These are phyloP conservation scores for Auricularia cornea DNA, from an alignment of 768 basidiomycete species.

Conservation along the genomic window DNA sequence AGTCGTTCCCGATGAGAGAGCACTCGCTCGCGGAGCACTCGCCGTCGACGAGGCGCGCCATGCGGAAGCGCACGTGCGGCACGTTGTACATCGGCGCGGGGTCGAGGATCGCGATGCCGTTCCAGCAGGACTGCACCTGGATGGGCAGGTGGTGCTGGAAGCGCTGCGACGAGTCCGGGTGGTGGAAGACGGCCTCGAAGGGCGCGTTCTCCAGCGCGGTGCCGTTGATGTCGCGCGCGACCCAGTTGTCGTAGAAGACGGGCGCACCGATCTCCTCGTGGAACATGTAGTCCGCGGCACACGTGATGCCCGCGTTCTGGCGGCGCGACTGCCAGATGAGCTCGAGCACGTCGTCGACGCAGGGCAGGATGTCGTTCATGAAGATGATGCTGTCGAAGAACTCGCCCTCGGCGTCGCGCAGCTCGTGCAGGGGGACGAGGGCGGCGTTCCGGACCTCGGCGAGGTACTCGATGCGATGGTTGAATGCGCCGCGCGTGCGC, in stretches of 20 bases:
- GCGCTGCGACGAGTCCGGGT: conserved; percentile 60
- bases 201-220: conserved; percentile 97
- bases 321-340: conserved; percentile 89
- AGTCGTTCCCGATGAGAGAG: conserved; percentile 95
- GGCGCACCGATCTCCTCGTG: conserved; percentile 89
- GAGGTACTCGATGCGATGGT: conserved; percentile 99
- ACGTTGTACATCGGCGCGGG: conserved; percentile 91
- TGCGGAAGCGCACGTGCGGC: conserved; percentile 88
- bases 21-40: conserved; percentile 97
- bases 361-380: conserved; percentile 99
- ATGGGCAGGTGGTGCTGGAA: conserved; percentile 91
- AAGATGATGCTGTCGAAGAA: conserved; percentile 95
- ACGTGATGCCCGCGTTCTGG: conserved; percentile 97
- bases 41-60: conserved; percentile 80
- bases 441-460: conserved; percentile 99
- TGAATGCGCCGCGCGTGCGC: conserved; percentile 91
- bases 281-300: conserved; percentile 98
- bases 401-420: conserved; percentile 85
- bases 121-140: conserved; percentile 98
- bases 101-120: conserved; percentile 92
- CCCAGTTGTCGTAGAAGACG: conserved; percentile 99
- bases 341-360: conserved; percentile 95
- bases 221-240: conserved; percentile 96
- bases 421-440: conserved; percentile 89
- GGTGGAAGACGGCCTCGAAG: conserved; percentile 90